Conservation (phyloP, 345 rosid species). For the Eucalyptus brandiana region DNA sequence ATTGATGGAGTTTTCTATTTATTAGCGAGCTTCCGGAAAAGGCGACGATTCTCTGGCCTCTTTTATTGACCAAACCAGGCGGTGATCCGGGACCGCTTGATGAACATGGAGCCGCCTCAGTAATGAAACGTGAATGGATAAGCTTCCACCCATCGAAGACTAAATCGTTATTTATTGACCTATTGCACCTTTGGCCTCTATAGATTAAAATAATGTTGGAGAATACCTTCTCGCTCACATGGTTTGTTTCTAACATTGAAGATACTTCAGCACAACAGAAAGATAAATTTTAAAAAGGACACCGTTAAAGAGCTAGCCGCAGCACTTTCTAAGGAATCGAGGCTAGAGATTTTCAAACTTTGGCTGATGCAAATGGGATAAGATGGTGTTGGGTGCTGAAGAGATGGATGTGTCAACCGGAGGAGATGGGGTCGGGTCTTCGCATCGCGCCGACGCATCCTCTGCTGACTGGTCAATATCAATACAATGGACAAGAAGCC, state of each 20-base stretch:
- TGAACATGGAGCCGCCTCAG: not conserved
- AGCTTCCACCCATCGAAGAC: not conserved
- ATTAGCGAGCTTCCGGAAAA: not conserved
- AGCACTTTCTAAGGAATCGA: not conserved
- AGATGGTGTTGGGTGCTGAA: not conserved
- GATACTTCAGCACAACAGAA: not conserved
- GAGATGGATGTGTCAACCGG: not conserved
- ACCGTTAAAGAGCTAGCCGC: not conserved
- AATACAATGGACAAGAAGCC: not conserved
- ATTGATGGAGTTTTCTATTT: not conserved
- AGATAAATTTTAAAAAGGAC: not conserved
- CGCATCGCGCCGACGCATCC: not conserved
- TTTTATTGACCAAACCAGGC: not conserved
- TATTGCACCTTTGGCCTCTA: not conserved
- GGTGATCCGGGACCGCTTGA: not conserved
- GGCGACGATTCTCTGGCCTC: not conserved
- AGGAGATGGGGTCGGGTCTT: not conserved
- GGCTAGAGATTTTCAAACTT: not conserved
- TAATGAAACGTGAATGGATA: not conserved
- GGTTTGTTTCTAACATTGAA: not conserved
- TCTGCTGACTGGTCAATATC: not conserved
- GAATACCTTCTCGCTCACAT: not conserved
- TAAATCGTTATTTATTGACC: not conserved
- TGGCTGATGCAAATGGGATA: not conserved
- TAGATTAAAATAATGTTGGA: not conserved